Conservation (phyloP, 768 basidiomycete species). For the Ephemerocybe angulata region DNA sequence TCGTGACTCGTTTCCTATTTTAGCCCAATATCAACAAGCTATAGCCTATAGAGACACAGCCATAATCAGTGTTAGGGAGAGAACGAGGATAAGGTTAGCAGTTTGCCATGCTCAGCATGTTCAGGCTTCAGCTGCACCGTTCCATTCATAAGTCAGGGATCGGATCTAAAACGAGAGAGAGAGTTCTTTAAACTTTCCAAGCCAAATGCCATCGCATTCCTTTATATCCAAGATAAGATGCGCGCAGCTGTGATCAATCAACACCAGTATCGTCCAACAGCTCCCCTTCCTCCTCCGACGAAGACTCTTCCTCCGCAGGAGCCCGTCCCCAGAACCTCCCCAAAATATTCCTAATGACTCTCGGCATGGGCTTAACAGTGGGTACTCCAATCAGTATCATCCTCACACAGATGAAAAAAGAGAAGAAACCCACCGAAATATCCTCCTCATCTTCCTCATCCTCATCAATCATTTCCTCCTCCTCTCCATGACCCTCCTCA, state of each 20-base stretch:
- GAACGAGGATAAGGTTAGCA: too few relatives aligned
- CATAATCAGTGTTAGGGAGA: too few relatives aligned
- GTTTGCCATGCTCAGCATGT: too few relatives aligned
- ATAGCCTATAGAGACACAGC: too few relatives aligned
- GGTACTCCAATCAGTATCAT: not conserved
- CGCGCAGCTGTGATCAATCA: constrained; percentile 18
- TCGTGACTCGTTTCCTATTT: too few relatives aligned
- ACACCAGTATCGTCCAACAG: constrained; percentile 28
- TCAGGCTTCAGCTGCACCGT: too few relatives aligned
- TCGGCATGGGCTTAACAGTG: constrained; percentile 51
- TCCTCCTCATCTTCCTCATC: constrained; percentile 45
- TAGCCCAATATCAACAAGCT: too few relatives aligned
- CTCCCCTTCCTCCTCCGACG: constrained; percentile 39
- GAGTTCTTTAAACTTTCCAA: too few relatives aligned
- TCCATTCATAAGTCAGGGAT: too few relatives aligned
- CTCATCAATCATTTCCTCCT: constrained; percentile 39
- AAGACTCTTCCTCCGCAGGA: constrained; percentile 30
- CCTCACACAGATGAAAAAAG: not conserved
- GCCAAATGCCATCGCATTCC: too few relatives aligned
- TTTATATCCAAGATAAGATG: not conserved
- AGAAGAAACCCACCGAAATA: constrained; percentile 41
- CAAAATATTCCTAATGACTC: constrained; percentile 55
- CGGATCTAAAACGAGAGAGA: too few relatives aligned
- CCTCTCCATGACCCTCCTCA: constrained; percentile 22
- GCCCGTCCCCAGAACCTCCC: constrained; percentile 54